These are phyloP conservation scores for Kregervanrija pseudodelftensis DNA, from an alignment of 805 yeast genomes.

Conservation along the genomic window DNA sequence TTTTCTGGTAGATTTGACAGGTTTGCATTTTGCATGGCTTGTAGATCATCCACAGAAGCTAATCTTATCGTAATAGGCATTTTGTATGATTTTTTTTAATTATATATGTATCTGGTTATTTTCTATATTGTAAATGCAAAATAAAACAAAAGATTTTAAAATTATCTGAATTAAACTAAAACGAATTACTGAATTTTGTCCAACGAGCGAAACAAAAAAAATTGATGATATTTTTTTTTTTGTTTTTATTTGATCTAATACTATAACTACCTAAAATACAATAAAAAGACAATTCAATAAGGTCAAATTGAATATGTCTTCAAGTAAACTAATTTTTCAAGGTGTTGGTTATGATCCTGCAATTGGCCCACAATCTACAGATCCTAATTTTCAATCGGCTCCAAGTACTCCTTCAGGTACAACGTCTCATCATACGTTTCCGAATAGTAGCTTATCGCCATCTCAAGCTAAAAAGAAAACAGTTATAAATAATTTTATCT, in stretches of 20 bases:
- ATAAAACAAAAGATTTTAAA: no score
- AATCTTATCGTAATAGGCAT: conserved; percentile 86
- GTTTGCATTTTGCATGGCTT: conserved; percentile 94
- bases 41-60: conserved; percentile 80
- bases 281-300: not conserved
- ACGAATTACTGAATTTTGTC: no score
- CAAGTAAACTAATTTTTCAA: conserved; percentile 8
- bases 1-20: conserved; percentile 90
- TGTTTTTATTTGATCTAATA: not conserved
- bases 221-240: not conserved
- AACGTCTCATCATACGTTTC: conserved; percentile 1
- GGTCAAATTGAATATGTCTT: no score
- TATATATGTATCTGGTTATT: no score
- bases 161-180: no score
- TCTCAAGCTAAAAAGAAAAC: conserved; percentile 7
- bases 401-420: conserved; percentile 1
- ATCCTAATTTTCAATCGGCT: conserved; percentile 10
- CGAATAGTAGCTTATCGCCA: conserved; percentile 10
- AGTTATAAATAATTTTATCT: conserved; percentile 34
- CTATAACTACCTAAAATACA: not conserved
- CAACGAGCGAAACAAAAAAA: no score
- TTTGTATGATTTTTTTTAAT: not conserved
- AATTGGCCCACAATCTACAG: conserved; percentile 25
- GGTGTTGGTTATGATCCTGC: conserved; percentile 26
- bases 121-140: not conserved